Conservation (phyloP, 441 rosid species). For the Theobroma grandiflorum region DNA sequence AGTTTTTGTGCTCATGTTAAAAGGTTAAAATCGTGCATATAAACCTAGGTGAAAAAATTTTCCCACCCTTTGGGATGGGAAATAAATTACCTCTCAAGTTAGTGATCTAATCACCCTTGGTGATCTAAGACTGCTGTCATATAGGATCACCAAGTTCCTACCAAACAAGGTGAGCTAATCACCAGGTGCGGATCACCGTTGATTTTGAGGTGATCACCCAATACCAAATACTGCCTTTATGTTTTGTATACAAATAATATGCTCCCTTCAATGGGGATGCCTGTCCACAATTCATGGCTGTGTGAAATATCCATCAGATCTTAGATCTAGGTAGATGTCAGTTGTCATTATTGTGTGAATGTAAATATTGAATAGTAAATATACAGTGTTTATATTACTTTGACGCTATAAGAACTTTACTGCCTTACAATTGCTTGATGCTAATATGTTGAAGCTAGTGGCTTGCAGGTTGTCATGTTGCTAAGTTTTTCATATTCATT, state of each 20-base stretch:
- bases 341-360: neutral
- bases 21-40: too few species aligned
- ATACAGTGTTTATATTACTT: neutral
- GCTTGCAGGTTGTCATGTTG: neutral
- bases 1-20: too few species aligned
- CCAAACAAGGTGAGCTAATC: too few species aligned
- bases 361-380: neutral
- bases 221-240: neutral
- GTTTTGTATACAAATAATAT: neutral
- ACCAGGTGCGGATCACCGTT: too few species aligned
- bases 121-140: too few species aligned
- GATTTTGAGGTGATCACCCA: too few species aligned
- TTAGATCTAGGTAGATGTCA: constrained; percentile 9
- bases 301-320: neutral
- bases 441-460: constrained; percentile 10
- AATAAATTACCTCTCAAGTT: too few species aligned
- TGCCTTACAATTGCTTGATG: constrained; percentile 2
- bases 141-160: too few species aligned
- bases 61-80: too few species aligned
- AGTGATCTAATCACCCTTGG: too few species aligned
- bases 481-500: neutral
- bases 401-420: constrained; percentile 11
- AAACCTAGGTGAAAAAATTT: too few species aligned
- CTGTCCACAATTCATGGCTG: constrained; percentile 21
- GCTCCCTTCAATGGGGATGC: neutral